A percentile compares a stretch with the other conserved stretches of the same genome.
Conservation (phyloP, 2,329 filamentous ascomycete species). For the Trichoderma harzianum region DNA sequence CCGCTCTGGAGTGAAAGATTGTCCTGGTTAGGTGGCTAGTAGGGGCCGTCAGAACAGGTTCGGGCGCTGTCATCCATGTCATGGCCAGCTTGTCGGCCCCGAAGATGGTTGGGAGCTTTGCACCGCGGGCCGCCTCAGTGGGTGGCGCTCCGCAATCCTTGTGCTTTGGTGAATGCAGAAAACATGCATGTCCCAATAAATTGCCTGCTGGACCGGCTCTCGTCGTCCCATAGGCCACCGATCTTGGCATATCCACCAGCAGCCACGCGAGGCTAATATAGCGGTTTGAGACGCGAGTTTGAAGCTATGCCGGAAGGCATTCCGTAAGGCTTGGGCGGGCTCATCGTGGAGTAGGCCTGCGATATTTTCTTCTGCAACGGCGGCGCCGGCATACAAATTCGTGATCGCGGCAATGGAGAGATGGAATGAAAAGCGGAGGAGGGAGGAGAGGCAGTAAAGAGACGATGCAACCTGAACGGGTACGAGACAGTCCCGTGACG, state of each 20-base stretch:
- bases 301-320: slow-evolving; percentile 14
- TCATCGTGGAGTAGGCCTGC: neutral
- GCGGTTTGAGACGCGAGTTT: slow-evolving; percentile 12
- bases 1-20: neutral
- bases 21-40: neutral
- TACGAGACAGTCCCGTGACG: neutral
- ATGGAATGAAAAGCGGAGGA: neutral
- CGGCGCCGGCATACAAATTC: neutral
- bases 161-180: neutral
- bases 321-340: slow-evolving; percentile 8
- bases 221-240: neutral
- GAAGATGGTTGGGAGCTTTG: neutral
- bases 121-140: slow-evolving; percentile 1
- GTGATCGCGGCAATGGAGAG: neutral
- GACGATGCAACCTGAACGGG: neutral
- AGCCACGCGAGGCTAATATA: slow-evolving; percentile 7
- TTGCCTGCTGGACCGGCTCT: neutral
- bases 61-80: neutral
- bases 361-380: slow-evolving; percentile 5
- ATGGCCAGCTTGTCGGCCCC: neutral
- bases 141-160: neutral
- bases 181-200: neutral
- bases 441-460: neutral
- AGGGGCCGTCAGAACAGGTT: neutral
- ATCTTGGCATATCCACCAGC: neutral